Evolutionary conservation across 1,284 basidiomycete genomes (phyloP), one percentile per base, ranked within the genome.

Genomic region (Gastroboletus turbinatus): DNA sequence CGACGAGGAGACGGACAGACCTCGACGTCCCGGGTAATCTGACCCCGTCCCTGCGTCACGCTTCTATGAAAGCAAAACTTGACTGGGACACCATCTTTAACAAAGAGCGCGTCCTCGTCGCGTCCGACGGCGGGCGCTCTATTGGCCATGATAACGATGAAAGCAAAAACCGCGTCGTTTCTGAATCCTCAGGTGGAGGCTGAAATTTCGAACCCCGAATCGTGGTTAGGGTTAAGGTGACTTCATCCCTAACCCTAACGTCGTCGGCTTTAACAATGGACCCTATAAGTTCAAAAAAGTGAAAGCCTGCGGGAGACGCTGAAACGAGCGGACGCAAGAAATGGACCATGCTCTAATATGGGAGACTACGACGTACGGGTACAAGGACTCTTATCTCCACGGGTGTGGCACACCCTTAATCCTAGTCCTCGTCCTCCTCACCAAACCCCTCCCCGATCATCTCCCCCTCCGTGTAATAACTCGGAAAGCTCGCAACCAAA

Each of bases 41-140:
- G 49, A 40, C 19, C 14, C 1, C 52, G 50, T 14, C 68, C 71
- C 17, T 70, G 52, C 14, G 21, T 67, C 11, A 70, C 60, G 8
- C 70, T 70, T 4, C 0, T n/a, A 17, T 73, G 71, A 46, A 70
- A 63, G 19, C 55, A 68, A 50, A 70, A 70, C 19, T 60, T 61
- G 50, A 70, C 57, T 8, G 70, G 58, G 4, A 0, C 10, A 0
- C 60, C 68, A 6, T 63, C 46, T 11, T 72, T 61, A 42, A 61
- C 53, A 11, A 70, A 73, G 21, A 72, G 40, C 11, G 39, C 36
- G 50, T 58, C 54, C 21, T 29, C 48, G 33, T 56, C 57, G 40
- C 30, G 25, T 54, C 17, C 36, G 13, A 19, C 38, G 23, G 17
- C n/a, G 32, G 16, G 3, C 19, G 35, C 27, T 50, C 48, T 44